These are phyloP conservation scores for Uromyces viciae-fabae DNA, from an alignment of 1,284 basidiomycete genomes.

Conservation along the genomic window DNA sequence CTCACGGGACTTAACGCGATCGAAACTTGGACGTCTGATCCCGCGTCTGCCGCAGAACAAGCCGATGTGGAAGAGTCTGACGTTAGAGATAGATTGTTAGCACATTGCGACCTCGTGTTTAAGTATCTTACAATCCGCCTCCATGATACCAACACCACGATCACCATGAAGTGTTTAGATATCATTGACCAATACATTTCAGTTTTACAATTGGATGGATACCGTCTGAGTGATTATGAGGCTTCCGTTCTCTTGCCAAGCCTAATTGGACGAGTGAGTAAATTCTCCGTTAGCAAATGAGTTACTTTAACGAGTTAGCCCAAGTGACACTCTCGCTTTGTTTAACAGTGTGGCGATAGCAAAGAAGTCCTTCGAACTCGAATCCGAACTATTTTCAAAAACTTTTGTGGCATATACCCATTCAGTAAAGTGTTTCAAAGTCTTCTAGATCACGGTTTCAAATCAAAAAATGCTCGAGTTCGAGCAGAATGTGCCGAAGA, in stretches of 20 bases:
- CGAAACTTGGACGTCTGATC: constrained; percentile 68
- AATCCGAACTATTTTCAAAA: constrained; percentile 59
- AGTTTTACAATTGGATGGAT: constrained; percentile 67
- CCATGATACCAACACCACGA: constrained; percentile 87
- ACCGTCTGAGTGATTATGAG: constrained; percentile 82
- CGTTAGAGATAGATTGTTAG: constrained; percentile 68
- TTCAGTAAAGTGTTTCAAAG: constrained; percentile 84
- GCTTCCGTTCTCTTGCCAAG: constrained; percentile 85
- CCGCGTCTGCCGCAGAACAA: constrained; percentile 63
- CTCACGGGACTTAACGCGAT: constrained; percentile 71
- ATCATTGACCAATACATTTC: constrained; percentile 74
- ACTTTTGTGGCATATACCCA: constrained; percentile 66
- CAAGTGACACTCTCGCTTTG: too few species aligned
- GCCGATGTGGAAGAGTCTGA: constrained; percentile 61
- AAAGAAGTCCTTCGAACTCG: constrained; percentile 57
- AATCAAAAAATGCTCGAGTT: constrained; percentile 83
- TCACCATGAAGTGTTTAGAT: constrained; percentile 83
- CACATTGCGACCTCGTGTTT: constrained; percentile 85
- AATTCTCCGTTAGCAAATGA: background rate
- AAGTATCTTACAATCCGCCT: constrained; percentile 90
- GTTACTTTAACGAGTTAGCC: background rate
- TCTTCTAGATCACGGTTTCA: constrained; percentile 77
- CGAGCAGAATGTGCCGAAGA: constrained; percentile 81
- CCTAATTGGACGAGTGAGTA: constrained; percentile 76
- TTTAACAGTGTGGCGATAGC: constrained; percentile 59